phyloP scores from a whole-genome alignment of 2,329 filamentous ascomycete species.

The Venturia asperata region DNA sequence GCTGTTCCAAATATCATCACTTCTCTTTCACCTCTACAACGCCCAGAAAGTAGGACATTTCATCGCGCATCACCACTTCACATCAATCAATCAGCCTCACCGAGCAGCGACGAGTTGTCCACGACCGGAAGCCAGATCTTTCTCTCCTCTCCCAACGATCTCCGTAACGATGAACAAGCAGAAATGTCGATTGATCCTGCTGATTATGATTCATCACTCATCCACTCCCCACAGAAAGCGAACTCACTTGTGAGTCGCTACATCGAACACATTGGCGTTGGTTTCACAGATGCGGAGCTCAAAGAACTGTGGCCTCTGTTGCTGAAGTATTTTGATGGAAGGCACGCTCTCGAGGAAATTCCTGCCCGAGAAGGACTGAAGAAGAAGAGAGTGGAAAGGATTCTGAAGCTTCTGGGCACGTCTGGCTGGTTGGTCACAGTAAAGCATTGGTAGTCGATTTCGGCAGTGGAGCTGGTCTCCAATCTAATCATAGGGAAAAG shows the following conservation, averaged over 20 bases:
- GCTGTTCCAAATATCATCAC: conserved; percentile 26
- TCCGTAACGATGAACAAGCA: conserved; percentile 1
- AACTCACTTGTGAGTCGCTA: conserved; percentile 71
- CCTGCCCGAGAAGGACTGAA: conserved; percentile 79
- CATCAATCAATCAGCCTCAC: conserved; percentile 45
- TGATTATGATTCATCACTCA: conserved; percentile 36
- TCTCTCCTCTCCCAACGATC: neutral
- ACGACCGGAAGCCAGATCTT: conserved; percentile 34
- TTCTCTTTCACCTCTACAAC: conserved; percentile 15
- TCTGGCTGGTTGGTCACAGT: conserved; percentile 50
- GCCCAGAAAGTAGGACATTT: conserved; percentile 21
- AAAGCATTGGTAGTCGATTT: conserved; percentile 32
- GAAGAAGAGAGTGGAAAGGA: conserved; percentile 55
- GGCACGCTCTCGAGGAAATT: conserved; percentile 77
- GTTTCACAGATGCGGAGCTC: conserved; percentile 44
- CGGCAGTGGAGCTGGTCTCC: neutral
- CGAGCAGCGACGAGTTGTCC: conserved; percentile 35
- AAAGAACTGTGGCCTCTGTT: conserved; percentile 65
- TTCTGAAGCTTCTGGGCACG: conserved; percentile 59
- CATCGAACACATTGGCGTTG: conserved; percentile 39
- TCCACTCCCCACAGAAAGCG: conserved; percentile 71
- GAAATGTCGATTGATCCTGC: conserved; percentile 13
- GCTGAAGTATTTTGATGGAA: conserved; percentile 82
- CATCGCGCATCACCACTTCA: conserved; percentile 36
- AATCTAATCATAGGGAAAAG: neutral